Base-by-base conservation (phyloP, 352 stramenopile genomes). In the Plasmopara halstedii region DNA sequence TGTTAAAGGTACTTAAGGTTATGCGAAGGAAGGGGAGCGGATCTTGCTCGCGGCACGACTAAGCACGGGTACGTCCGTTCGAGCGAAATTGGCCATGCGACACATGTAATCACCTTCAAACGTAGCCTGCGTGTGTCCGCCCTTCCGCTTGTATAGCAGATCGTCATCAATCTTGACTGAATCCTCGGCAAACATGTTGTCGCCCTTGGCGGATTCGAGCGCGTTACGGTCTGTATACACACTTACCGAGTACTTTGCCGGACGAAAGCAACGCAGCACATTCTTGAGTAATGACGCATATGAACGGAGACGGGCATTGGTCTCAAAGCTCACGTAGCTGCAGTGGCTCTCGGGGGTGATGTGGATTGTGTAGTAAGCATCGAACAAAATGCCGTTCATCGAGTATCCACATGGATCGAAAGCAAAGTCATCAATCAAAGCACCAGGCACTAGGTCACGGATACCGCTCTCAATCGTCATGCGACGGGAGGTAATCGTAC, bases 291-390 rank as follows among this genome's bases (percentile, higher is more conserved):
- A 73, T 21, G 87, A 90, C 44, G 85, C 88, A 61, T 91, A 90
- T 50, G 70, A 81, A 41, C 76, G 74, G 23, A 93, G 62, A 36
- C 76, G 74, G 27, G 79, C 76, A 65, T 99, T 99, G 23, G 96
- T 99, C 83, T 99, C 97, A 62, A 99, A 99, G 64, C 81, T 97
- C 35, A 95, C 95, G 69, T 97, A 98, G 68, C 76, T 96, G 62
- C 91, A 99, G 45, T 97, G 79, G 48, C 75, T 85, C 71, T 99
- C 96, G 8, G 97, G 97, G 41, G 97, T 99, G 59, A 94, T 88
- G 73, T 99, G 97, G 59, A 99, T 98, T 36, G 97, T 99, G 54
- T 96, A 98, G 78, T 99, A 99, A 6, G 92, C 95, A 45, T 95
- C 87, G 50, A 97, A 97, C 11, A 98, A 65, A 54, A 99, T 97